A percentile compares a stretch with the other conserved stretches of the same genome.
Conservation (phyloP, 2,329 filamentous ascomycete species). For the Nemania bipapillata region DNA sequence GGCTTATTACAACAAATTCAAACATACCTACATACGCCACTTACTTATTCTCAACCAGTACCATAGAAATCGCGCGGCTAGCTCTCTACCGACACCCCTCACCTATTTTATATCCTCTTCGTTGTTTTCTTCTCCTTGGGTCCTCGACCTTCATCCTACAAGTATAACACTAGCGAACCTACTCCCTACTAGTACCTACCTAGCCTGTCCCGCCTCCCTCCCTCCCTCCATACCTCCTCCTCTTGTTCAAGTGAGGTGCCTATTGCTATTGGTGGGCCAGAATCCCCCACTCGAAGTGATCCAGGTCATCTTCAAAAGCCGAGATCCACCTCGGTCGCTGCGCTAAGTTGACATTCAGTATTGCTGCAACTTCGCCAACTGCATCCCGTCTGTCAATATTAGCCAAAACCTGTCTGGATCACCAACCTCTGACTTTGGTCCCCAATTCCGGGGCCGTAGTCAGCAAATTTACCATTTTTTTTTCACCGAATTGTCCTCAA, state of each 20-base stretch:
- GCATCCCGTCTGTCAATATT: conserved; percentile 24
- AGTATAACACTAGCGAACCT: conserved; percentile 10
- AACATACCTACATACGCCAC: conserved; percentile 12
- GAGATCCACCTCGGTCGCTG: conserved; percentile 29
- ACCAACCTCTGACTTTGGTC: conserved; percentile 9
- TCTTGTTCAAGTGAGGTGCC: conserved; percentile 9
- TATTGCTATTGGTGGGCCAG: conserved; percentile 27
- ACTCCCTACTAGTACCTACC: conserved; percentile 3
- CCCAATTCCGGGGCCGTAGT: conserved; percentile 13
- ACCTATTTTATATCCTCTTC: not conserved
- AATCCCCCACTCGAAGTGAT: conserved; percentile 29
- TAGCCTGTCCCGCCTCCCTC: conserved; percentile 17
- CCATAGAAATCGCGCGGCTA: conserved; percentile 30
- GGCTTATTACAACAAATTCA: conserved; percentile 13
- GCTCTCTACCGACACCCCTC: conserved; percentile 11
- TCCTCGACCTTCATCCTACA: not conserved
- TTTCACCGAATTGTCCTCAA: conserved; percentile 21
- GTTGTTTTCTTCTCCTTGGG: conserved; percentile 7
- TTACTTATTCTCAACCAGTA: not conserved
- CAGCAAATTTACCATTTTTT: conserved; percentile 2
- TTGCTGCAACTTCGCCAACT: conserved; percentile 23
- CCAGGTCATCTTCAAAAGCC: conserved; percentile 22
- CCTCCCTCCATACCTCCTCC: too few relatives aligned
- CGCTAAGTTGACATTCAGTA: conserved; percentile 15
- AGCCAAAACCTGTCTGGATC: conserved; percentile 19